phyloP scores from a whole-genome alignment of 805 yeast species.

The Metschnikowia vanudenii region DNA sequence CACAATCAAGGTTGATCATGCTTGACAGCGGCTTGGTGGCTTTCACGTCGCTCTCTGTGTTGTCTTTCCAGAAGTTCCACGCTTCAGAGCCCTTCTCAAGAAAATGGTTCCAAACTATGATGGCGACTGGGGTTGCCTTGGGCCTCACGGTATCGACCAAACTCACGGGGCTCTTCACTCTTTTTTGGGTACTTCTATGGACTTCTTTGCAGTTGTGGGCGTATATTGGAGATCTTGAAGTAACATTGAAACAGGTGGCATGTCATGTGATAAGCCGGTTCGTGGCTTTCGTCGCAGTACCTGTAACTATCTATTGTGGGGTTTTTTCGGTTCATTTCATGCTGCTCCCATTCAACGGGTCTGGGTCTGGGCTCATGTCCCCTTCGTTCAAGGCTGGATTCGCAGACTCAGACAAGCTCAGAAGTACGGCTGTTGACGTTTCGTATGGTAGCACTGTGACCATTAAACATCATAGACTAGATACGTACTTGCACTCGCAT shows the following conservation, averaged over 20 bases:
- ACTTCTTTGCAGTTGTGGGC: conserved; percentile 59
- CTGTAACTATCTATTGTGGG: conserved; percentile 55
- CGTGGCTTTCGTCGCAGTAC: conserved; percentile 48
- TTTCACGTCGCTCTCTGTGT: conserved; percentile 48
- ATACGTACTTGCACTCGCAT: conserved; percentile 83
- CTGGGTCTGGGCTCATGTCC: conserved; percentile 61
- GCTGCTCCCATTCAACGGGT: conserved; percentile 47
- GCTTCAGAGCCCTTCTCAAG: conserved; percentile 42
- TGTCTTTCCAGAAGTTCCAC: conserved; percentile 50
- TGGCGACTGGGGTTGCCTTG: conserved; percentile 48
- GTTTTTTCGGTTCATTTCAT: conserved; percentile 59
- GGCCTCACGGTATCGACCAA: conserved; percentile 63
- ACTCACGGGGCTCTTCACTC: conserved; percentile 68
- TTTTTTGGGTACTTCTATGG: conserved; percentile 58
- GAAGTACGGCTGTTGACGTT: conserved; percentile 57
- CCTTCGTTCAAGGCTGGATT: conserved; percentile 67
- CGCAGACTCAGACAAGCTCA: conserved; percentile 35
- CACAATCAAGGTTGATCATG: conserved; percentile 53
- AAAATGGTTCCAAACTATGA: conserved; percentile 53
- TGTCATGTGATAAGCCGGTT: conserved; percentile 43
- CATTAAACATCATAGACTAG: conserved; percentile 65
- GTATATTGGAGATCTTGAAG: conserved; percentile 62
- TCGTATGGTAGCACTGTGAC: conserved; percentile 71
- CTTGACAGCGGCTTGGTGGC: conserved; percentile 46
- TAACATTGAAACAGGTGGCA: conserved; percentile 37